phyloP scores from a whole-genome alignment of 768 basidiomycete genomes.

The Trametes sanguinea region DNA sequence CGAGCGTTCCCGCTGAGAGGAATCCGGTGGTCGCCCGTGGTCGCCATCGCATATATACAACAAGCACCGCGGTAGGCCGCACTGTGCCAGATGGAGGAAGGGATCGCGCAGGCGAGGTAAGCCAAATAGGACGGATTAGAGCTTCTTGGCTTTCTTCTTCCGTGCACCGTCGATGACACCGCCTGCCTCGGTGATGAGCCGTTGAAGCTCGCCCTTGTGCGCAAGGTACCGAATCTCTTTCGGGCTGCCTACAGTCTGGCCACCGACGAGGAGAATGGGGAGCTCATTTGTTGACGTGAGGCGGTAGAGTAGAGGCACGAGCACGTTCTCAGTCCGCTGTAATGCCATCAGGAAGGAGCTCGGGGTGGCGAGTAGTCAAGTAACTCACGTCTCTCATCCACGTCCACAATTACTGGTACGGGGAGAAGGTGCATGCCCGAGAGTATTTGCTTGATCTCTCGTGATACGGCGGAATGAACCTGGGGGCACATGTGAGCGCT shows the following conservation, averaged over 20 bases:
- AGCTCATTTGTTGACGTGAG: slow-evolving; percentile 56
- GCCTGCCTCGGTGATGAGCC: slow-evolving; percentile 55
- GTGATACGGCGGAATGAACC: slow-evolving; percentile 64
- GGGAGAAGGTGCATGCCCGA: slow-evolving; percentile 58
- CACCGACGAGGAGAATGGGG: slow-evolving; percentile 71
- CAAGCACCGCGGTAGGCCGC: slow-evolving; percentile 15
- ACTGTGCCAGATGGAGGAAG: slow-evolving; percentile 2
- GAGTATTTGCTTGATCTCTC: slow-evolving; percentile 67
- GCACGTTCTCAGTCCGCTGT: slow-evolving; percentile 63
- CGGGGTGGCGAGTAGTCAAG: not conserved
- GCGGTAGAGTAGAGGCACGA: slow-evolving; percentile 61
- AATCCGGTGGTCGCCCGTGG: slow-evolving; percentile 5
- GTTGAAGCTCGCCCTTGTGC: slow-evolving; percentile 52
- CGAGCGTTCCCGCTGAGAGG: slow-evolving; percentile 19
- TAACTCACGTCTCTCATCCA: slow-evolving; percentile 58
- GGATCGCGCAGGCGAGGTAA: not conserved
- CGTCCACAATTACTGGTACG: slow-evolving; percentile 65
- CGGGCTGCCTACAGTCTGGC: slow-evolving; percentile 48
- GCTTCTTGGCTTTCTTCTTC: slow-evolving; percentile 47
- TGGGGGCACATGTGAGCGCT: slow-evolving; percentile 30
- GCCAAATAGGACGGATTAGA: slow-evolving; percentile 8
- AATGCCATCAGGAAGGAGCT: not conserved
- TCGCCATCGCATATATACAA: slow-evolving; percentile 13
- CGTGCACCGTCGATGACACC: slow-evolving; percentile 55
- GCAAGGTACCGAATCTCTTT: slow-evolving; percentile 53